phyloP scores from a whole-genome alignment of 805 yeast species.

The Saccharomycopsis amapae region DNA sequence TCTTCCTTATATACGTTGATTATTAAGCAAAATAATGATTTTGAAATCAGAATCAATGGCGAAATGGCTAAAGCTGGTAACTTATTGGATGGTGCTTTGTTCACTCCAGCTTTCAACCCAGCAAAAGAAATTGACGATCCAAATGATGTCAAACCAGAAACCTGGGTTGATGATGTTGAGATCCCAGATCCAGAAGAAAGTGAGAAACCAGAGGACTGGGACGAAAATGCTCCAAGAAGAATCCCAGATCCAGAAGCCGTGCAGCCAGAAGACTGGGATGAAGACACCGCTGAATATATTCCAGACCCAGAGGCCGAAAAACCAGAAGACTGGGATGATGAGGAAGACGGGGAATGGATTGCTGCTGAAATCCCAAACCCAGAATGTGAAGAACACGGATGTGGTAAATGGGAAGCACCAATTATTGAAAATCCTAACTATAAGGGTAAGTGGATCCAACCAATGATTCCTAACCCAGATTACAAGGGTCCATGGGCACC shows the following conservation, averaged over 20 bases:
- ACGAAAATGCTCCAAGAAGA: constrained; percentile 54
- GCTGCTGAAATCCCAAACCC: constrained; percentile 72
- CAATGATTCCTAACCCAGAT: constrained; percentile 61
- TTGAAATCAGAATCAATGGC: constrained; percentile 80
- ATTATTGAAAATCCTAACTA: constrained; percentile 58
- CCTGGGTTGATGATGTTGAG: constrained; percentile 68
- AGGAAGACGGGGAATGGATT: constrained; percentile 80
- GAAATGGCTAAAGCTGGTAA: constrained; percentile 64
- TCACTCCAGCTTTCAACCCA: constrained; percentile 63
- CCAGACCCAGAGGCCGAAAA: constrained; percentile 58
- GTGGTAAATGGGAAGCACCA: constrained; percentile 79
- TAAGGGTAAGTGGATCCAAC: constrained; percentile 75
- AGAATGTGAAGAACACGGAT: constrained; percentile 59
- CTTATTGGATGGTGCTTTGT: constrained; percentile 45
- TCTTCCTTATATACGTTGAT: constrained; percentile 72
- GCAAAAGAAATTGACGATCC: constrained; percentile 55
- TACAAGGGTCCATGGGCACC: constrained; percentile 79
- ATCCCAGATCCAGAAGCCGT: constrained; percentile 61
- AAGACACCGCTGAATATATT: constrained; percentile 47
- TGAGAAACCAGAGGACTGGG: constrained; percentile 79
- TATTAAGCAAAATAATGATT: constrained; percentile 55
- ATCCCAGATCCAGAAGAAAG: constrained; percentile 64
- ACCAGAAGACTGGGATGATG: constrained; percentile 85
- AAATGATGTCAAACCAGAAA: constrained; percentile 58
- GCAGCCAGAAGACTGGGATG: constrained; percentile 81